A percentile compares a stretch with the other conserved stretches of the same genome.
phyloP scores from a whole-genome alignment of 805 yeast species.

The Zygoascus flipseniorum region DNA sequence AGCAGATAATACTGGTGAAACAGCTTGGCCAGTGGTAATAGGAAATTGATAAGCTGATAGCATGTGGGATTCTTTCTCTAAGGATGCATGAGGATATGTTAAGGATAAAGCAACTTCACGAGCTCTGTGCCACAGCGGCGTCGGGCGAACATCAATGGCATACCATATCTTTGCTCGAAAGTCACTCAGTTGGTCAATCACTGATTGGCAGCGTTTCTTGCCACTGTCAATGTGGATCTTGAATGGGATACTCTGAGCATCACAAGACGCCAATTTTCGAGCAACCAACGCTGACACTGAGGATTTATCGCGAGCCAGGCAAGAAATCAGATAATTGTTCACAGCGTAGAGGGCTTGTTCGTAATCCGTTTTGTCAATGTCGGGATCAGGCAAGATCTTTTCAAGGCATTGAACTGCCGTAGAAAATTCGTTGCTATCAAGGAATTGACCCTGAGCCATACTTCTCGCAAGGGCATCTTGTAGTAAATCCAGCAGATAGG shows the following conservation, averaged over 20 bases:
- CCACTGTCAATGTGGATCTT: slow-evolving; percentile 8
- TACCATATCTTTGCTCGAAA: slow-evolving; percentile 22
- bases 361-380: slow-evolving; percentile 3
- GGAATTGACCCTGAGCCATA: slow-evolving; percentile 10
- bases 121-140: slow-evolving; percentile 19
- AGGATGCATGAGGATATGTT: slow-evolving; percentile 1
- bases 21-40: slow-evolving; percentile 1
- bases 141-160: slow-evolving; percentile 16
- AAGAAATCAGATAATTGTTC: slow-evolving; percentile 11
- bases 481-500: slow-evolving; percentile 11
- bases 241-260: slow-evolving; percentile 9
- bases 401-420: slow-evolving; percentile 12
- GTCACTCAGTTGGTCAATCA: slow-evolving; percentile 9
- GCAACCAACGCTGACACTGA: slow-evolving; percentile 2
- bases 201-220: slow-evolving; percentile 6
- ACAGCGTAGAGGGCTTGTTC: slow-evolving; percentile 7
- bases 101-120: slow-evolving; percentile 19
- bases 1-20: slow-evolving; percentile 6
- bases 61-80: slow-evolving; percentile 1
- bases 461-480: slow-evolving; percentile 8
- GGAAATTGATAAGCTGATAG: neutral
- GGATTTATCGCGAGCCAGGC: slow-evolving; percentile 9
- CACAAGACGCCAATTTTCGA: slow-evolving; percentile 7
- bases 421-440: slow-evolving; percentile 15
- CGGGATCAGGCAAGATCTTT: slow-evolving; percentile 11